Evolutionary conservation across 805 yeast genomes (phyloP), one percentile per base, ranked within the genome.

Genomic region (Kodamaea fukazawae): DNA sequence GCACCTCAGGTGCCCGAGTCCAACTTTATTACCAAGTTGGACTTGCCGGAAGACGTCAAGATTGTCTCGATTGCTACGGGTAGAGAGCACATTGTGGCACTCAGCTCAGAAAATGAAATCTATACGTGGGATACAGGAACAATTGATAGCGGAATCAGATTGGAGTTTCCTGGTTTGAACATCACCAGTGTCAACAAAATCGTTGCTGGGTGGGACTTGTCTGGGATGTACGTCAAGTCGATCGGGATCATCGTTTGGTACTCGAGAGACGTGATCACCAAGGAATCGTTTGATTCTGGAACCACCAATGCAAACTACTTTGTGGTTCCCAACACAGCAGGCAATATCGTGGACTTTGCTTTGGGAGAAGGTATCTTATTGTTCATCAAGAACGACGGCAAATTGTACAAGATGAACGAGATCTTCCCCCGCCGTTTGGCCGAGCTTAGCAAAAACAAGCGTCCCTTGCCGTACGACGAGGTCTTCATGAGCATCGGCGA

Each of bases 121-220:
- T 81, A 78, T 71, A 67, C 78, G 1, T 83, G 90, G 90, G 89
- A 83, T 54, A 57, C 67, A 1, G 70, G 71, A 2, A 53, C 49
- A 26, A 25, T 29, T 1, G 40, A 45, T 7, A 45, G 48, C 7
- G 87, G 83, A 0, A 67, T 78, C 4, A 51, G 49, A 36, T 44
- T 81, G 23, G 51, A 38, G 3, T 75, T 80, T 42, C 58, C 62
- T 0, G 60, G 60, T 7, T 29, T 58, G 7, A 44, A 44, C 23
- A 30, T 41, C 33, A 31, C 44, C 4, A 53, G 60, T 23, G 65
- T 67, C 8, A 67, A 76, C 8, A 75, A 72, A 46, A 70, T 79
- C 7, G 67, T 70, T 9, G 81, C 86, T 12, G 93, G 91, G 0
- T 84, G 91, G 91, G 71, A 75, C 42, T 57, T 72, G 11, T 74